Evolutionary conservation across 2,329 filamentous ascomycete genomes (phyloP).

Genomic region (Drechslerella coelobrocha): DNA sequence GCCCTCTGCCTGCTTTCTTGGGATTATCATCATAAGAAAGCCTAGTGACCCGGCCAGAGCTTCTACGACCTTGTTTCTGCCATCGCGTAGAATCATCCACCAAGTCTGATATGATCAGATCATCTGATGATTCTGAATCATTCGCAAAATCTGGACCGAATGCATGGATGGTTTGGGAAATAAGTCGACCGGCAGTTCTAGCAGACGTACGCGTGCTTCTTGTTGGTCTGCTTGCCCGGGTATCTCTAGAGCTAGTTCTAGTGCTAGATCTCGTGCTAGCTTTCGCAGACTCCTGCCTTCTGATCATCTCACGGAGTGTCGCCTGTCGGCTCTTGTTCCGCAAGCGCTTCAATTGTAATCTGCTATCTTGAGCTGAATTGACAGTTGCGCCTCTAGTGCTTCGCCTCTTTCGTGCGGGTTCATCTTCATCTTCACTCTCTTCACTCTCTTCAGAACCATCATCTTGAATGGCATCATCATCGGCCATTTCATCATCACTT

Average conservation of each 20-base stretch:
- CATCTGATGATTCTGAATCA: constrained; percentile 35
- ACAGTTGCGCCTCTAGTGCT: constrained; percentile 22
- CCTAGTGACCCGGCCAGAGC: neutral
- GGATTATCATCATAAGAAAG: neutral
- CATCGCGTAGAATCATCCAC: constrained; percentile 17
- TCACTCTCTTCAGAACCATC: neutral
- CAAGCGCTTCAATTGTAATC: constrained; percentile 2
- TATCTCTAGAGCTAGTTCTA: neutral
- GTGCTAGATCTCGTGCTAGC: neutral
- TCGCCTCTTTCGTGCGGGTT: constrained; percentile 7
- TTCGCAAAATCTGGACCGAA: neutral
- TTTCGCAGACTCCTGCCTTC: constrained; percentile 1
- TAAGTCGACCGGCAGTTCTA: constrained; percentile 15
- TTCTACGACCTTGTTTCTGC: constrained; percentile 9
- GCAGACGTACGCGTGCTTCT: constrained; percentile 34
- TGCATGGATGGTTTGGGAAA: constrained; percentile 16
- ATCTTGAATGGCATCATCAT: neutral
- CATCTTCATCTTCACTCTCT: constrained; percentile 12
- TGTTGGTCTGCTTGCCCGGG: neutral
- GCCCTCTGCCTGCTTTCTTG: neutral
- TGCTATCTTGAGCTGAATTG: neutral
- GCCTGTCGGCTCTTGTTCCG: constrained; percentile 18
- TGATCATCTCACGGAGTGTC: constrained; percentile 13
- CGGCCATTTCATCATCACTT: constrained; percentile 24
- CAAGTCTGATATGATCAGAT: constrained; percentile 40